phyloP scores from a whole-genome alignment of 192 early-diverging fungal species.

The Jimgerdemannia flammicorona region DNA sequence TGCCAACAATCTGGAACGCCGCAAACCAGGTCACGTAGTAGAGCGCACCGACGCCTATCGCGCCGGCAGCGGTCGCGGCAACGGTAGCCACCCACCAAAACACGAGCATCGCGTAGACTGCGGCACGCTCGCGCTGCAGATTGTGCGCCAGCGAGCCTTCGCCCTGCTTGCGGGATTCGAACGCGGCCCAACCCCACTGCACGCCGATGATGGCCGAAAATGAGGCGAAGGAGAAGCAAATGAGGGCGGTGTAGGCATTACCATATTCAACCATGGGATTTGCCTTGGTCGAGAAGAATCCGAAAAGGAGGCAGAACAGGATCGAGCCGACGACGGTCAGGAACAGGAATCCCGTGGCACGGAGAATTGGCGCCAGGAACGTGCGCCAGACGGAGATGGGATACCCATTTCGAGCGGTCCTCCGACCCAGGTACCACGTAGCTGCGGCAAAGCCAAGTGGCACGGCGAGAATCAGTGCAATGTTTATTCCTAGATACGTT shows the following conservation, averaged over 20 bases:
- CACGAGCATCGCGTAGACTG: constrained; percentile 23
- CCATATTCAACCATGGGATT: constrained; percentile 6
- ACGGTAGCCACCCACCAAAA: constrained; percentile 37
- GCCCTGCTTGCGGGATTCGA: neutral
- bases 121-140: constrained; percentile 1
- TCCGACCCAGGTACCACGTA: neutral
- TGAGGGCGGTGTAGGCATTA: constrained; percentile 1
- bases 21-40: constrained; percentile 38
- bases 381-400: neutral
- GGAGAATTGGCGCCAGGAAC: no score
- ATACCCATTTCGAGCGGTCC: constrained; percentile 2
- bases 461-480: constrained; percentile 14
- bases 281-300: no score
- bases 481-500: constrained; percentile 20
- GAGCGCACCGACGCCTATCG: constrained; percentile 13
- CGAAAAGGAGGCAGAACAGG: no score
- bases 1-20: constrained; percentile 11
- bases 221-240: constrained; percentile 11
- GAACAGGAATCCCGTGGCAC: no score
- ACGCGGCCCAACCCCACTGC: constrained; percentile 1
- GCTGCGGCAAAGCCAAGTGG: neutral
- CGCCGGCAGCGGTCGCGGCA: no score
- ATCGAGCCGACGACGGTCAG: no score
- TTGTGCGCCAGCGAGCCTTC: neutral
- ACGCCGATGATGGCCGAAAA: constrained; percentile 5